Base-by-base conservation (phyloP, 257 asterid genomes). In the Knoxia roxburghii region DNA sequence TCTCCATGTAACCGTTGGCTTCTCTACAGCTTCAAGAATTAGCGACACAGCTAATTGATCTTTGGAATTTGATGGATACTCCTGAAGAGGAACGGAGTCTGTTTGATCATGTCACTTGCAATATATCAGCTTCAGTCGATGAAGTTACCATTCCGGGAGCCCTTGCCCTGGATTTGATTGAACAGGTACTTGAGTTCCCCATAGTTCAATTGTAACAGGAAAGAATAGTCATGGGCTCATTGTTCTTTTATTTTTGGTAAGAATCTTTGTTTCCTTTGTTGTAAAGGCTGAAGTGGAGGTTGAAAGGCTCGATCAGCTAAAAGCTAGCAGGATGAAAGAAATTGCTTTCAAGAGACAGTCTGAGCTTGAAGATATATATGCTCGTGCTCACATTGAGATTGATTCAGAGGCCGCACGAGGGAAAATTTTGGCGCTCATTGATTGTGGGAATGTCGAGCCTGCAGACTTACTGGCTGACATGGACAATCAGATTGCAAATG, bases 61-160 rank as follows among this genome's bases (percentile, higher is more conserved):
- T 94, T 50, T 90, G 99, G 99, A 90, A 94, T 87, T 83, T 90
- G 88, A 94, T 94, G 99, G 99, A 94, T 80, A 88, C 97, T 2
- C 79, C 96, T 23, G 78, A 82, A 57, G 97, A 84, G 68, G 97
- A 88, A 27, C 81, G 95, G 66, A 80, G 74, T 72, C 74, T 83
- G 55, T 89, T 89, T 77, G 84, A 86, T 56, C 89, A 86, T 70
- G 90, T 84, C n/a, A 85, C 88, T 55, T 86, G 93, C 78, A 94
- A 90, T 75, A 94, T 87, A 58, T 90, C 96, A 68, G 88, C 95
- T 74, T 79, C 96, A 11, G 96, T 90, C 40, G 95, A 88, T 68
- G 96, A 90, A 73, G 99, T 94, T 71, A 78, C 79, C 70, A 67
- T 80, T 68, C 89, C 96, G 63, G 95, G 96, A 67, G 95, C 99